phyloP scores from a whole-genome alignment of 805 yeast genomes.

The Ogataea saltuana region DNA sequence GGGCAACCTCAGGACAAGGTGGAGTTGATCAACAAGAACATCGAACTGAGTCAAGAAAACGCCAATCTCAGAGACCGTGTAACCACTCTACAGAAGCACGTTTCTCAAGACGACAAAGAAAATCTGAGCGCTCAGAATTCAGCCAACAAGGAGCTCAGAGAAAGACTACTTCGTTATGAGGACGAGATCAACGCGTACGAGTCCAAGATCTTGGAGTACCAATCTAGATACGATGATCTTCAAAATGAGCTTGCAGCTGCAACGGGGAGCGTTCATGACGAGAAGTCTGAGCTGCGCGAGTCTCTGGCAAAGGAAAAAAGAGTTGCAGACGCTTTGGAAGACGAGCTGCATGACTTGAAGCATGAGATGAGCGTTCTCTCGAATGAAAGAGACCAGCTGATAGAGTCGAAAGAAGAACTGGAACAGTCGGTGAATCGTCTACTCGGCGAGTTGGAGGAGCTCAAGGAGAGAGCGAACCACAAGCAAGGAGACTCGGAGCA shows the following conservation, averaged over 20 bases:
- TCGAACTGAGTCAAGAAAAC: slow-evolving; percentile 36
- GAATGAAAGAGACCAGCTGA: slow-evolving; percentile 20
- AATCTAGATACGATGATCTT: slow-evolving; percentile 11
- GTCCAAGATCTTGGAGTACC: slow-evolving; percentile 11
- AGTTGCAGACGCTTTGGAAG: slow-evolving; percentile 11
- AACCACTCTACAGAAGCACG: slow-evolving; percentile 1
- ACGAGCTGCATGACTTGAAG: slow-evolving; percentile 16
- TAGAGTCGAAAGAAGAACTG: slow-evolving; percentile 14
- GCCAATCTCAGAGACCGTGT: slow-evolving; percentile 13
- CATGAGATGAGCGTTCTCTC: slow-evolving; percentile 12
- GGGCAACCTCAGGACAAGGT: slow-evolving; percentile 45
- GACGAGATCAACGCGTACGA: slow-evolving; percentile 10
- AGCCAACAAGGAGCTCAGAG: slow-evolving; percentile 10
- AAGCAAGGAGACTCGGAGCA: slow-evolving; percentile 14
- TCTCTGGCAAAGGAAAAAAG: slow-evolving; percentile 10
- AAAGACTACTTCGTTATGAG: slow-evolving; percentile 8
- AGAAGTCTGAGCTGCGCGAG: slow-evolving; percentile 3
- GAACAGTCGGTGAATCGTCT: slow-evolving; percentile 8
- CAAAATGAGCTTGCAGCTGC: slow-evolving; percentile 10
- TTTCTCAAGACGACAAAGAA: slow-evolving; percentile 13
- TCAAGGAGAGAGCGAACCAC: slow-evolving; percentile 4
- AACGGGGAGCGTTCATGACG: slow-evolving; percentile 4
- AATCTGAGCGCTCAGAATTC: slow-evolving; percentile 7
- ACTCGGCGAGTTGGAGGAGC: slow-evolving; percentile 7
- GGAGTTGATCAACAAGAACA: slow-evolving; percentile 39